These are phyloP conservation scores for Russula ochroleuca DNA, from an alignment of 768 basidiomycete genomes.

Conservation along the genomic window DNA sequence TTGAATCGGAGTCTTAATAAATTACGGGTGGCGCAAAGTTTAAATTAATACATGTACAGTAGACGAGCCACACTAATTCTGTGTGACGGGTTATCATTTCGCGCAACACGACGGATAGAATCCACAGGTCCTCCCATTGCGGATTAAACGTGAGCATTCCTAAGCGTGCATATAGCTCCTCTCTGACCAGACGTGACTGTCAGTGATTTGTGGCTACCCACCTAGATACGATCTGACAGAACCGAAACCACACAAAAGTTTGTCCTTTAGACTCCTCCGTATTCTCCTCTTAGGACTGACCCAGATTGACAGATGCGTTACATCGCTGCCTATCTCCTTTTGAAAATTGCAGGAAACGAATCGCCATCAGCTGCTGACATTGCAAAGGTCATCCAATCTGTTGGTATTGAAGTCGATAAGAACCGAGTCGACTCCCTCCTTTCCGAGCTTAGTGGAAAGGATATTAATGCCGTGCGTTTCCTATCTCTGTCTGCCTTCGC, in stretches of 20 bases:
- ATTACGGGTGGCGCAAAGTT: conserved; percentile 40
- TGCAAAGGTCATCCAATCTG: conserved; percentile 78
- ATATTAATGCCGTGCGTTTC: conserved; percentile 64
- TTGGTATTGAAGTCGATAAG: conserved; percentile 86
- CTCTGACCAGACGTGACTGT: conserved; percentile 24
- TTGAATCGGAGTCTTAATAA: conserved; percentile 28
- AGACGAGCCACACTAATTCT: conserved; percentile 7
- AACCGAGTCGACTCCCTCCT: conserved; percentile 77
- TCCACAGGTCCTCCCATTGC: conserved; percentile 85
- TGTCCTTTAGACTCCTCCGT: conserved; percentile 17
- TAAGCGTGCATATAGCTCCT: conserved; percentile 1
- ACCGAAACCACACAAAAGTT: conserved; percentile 43
- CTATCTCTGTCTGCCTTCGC: background rate
- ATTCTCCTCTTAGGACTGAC: background rate
- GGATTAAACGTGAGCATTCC: conserved; percentile 72
- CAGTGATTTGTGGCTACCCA: conserved; percentile 94
- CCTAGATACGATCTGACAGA: conserved; percentile 34
- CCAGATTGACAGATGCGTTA: conserved; percentile 65
- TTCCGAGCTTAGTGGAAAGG: conserved; percentile 88
- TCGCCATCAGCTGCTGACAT: conserved; percentile 82
- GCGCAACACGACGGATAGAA: conserved; percentile 65
- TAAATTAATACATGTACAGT: conserved; percentile 59
- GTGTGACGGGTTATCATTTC: conserved; percentile 23
- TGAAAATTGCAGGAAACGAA: conserved; percentile 89
- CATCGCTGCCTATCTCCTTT: conserved; percentile 95